Conservation (phyloP, 192 early-diverging fungal genomes). For the Fimicolochytrium jonesii region DNA sequence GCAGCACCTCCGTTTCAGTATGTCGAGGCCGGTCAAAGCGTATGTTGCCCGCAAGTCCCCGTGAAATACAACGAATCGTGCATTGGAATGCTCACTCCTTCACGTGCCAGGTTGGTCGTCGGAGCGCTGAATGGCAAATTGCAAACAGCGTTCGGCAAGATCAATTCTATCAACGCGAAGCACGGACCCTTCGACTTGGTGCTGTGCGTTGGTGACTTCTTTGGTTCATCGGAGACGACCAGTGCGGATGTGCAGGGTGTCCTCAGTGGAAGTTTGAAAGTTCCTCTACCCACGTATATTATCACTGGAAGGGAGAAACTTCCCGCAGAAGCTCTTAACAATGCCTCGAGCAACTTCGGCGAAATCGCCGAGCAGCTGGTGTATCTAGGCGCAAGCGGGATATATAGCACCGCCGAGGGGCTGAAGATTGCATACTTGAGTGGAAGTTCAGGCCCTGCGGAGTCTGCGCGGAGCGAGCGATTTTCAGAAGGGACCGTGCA, state of each 20-base stretch:
- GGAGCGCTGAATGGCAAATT: conserved; percentile 74
- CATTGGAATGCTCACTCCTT: too few species aligned
- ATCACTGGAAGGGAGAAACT: conserved; percentile 62
- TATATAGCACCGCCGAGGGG: conserved; percentile 54
- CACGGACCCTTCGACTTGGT: conserved; percentile 84
- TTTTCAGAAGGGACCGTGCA: conserved; percentile 2
- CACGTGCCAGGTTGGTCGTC: conserved; percentile 67
- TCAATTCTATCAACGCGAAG: conserved; percentile 71
- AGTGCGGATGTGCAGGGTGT: conserved; percentile 45
- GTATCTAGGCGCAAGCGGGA: conserved; percentile 30
- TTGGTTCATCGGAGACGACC: conserved; percentile 32
- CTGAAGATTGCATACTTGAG: conserved; percentile 61
- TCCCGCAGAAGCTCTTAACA: conserved; percentile 50
- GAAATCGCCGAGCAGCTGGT: conserved; percentile 75
- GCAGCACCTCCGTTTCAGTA: too few species aligned
- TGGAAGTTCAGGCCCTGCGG: conserved; percentile 36
- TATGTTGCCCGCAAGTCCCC: too few species aligned
- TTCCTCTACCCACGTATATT: conserved; percentile 73
- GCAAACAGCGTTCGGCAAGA: conserved; percentile 62
- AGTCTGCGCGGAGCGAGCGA: too few species aligned
- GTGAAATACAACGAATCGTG: too few species aligned
- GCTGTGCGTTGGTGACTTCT: conserved; percentile 79
- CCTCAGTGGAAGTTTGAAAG: conserved; percentile 36
- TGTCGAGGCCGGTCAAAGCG: too few species aligned
- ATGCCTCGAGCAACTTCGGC: conserved; percentile 53